phyloP scores from a whole-genome alignment of 352 stramenopile genomes.

The Plasmopara viticola region DNA sequence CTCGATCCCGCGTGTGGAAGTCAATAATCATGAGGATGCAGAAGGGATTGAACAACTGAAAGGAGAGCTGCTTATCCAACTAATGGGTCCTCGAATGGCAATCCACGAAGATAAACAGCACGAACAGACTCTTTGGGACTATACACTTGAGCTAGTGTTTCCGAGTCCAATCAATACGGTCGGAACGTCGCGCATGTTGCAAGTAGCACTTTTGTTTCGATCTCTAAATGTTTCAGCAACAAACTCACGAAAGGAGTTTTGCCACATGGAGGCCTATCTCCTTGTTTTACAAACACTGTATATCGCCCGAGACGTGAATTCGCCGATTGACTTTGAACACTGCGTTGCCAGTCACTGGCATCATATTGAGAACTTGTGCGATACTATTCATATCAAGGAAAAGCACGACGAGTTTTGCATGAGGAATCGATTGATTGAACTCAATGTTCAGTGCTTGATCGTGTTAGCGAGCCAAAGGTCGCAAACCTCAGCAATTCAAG shows the following conservation, averaged over 20 bases:
- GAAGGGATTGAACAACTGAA: constrained; percentile 55
- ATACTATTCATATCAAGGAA: constrained; percentile 16
- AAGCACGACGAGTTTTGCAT: constrained; percentile 14
- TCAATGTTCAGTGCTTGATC: constrained; percentile 37
- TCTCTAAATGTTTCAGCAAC: constrained; percentile 1
- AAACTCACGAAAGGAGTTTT: constrained; percentile 10
- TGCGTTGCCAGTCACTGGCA: constrained; percentile 30
- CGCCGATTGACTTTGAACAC: constrained; percentile 17
- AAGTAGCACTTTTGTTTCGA: constrained; percentile 13
- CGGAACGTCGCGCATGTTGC: constrained; percentile 7
- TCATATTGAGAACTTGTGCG: constrained; percentile 21
- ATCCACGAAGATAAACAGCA: constrained; percentile 19
- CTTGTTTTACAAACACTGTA: constrained; percentile 27
- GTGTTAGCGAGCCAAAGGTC: constrained; percentile 28
- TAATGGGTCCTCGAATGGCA: constrained; percentile 32
- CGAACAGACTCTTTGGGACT: constrained; percentile 35
- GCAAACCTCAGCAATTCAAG: constrained; percentile 20
- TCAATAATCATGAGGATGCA: constrained; percentile 25
- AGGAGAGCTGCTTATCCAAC: constrained; percentile 38
- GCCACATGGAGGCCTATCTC: constrained; percentile 23
- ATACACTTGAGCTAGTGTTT: constrained; percentile 26
- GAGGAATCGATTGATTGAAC: constrained; percentile 17
- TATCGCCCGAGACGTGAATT: constrained; percentile 13
- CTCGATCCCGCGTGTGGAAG: constrained; percentile 3
- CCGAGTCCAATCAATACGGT: constrained; percentile 3